Conservation (phyloP, 495 filamentous ascomycete species). For the Aspergillus baeticus region DNA sequence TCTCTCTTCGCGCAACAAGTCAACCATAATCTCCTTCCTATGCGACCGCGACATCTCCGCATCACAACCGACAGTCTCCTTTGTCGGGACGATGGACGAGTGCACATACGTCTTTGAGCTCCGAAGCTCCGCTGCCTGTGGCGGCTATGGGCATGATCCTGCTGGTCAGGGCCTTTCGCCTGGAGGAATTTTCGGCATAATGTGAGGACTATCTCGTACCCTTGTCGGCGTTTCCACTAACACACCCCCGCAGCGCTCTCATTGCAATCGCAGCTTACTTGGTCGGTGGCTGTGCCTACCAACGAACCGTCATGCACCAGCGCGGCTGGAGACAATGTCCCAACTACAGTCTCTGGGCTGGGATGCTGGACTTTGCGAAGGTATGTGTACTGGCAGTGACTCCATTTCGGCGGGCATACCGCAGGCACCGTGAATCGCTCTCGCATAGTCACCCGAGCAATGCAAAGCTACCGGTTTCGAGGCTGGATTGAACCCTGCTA, state of each 20-base stretch:
- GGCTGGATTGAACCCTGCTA: constrained; percentile 36
- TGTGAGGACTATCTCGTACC: constrained; percentile 52
- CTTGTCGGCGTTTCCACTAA: constrained; percentile 3
- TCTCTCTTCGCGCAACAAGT: constrained; percentile 61
- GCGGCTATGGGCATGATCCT: constrained; percentile 59
- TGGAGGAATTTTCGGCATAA: constrained; percentile 87
- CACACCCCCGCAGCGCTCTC: constrained; percentile 41
- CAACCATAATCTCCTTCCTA: constrained; percentile 86
- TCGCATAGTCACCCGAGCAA: constrained; percentile 25
- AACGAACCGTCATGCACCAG: constrained; percentile 91
- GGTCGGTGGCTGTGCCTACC: constrained; percentile 90
- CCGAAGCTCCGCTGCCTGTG: constrained; percentile 83
- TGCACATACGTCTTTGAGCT: constrained; percentile 98
- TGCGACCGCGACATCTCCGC: constrained; percentile 73
- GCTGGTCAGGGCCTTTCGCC: constrained; percentile 72
- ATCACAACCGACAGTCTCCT: constrained; percentile 66
- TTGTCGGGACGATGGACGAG: constrained; percentile 81
- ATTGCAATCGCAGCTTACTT: constrained; percentile 87
- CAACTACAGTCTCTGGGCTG: constrained; percentile 90
- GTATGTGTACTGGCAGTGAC: constrained; percentile 56
- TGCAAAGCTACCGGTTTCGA: constrained; percentile 31
- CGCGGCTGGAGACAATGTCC: constrained; percentile 94
- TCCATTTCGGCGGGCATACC: constrained; percentile 29
- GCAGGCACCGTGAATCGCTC: constrained; percentile 17
- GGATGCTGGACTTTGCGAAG: constrained; percentile 78